Base-by-base conservation (phyloP, 2,329 filamentous ascomycete genomes). In the Stachybotrys chlorohalonatus region DNA sequence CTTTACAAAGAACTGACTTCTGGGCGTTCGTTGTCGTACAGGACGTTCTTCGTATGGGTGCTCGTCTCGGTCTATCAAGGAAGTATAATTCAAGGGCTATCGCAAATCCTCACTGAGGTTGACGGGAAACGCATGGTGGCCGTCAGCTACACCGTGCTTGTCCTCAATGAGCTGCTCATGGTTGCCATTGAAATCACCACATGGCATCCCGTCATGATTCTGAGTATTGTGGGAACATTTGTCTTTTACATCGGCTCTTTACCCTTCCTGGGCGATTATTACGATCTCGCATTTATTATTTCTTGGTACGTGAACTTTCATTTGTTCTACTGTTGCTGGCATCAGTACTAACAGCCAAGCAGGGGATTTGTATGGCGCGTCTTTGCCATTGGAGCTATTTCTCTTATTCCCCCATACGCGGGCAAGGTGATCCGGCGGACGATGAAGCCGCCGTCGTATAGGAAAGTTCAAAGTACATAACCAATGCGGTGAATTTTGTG, bases 1-100 rank as follows among this genome's bases (percentile, higher is more conserved):
- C 81, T 99, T 2, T 99, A 99, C 79, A 95, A 95, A 67, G 95
- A 99, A 68, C 79, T 99, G n/a, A 96, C 93, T 0, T 83, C 84
- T 0, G 93, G 93, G 9, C 86, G 89, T 13, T 91, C 87, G 6
- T 80, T 99, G 16, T 92, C 87, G 52, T 97, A 97, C 72, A 85
- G 87, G 54, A 96, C 91, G 11, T 99, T 99, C 74, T 96, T 96
- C 74, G 85, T 93, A 58, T 99, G 95, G 95, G 90, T 97, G 6
- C 79, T 91, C 15, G 90, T 99, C 11, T 95, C 89, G 45, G 84
- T 99, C 61, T 99, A 99, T 72, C 94, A 99, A 70, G 94, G 94
- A 52, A 83, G 89, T 59, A 86, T 97, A 67, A 97, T 99, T 64
- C 93, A 99, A 72, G 92, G 93, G n/a, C 80, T 96, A 11, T 86